phyloP scores from a whole-genome alignment of 2,329 filamentous ascomycete species.

The Ambrosiella cleistominuta region DNA sequence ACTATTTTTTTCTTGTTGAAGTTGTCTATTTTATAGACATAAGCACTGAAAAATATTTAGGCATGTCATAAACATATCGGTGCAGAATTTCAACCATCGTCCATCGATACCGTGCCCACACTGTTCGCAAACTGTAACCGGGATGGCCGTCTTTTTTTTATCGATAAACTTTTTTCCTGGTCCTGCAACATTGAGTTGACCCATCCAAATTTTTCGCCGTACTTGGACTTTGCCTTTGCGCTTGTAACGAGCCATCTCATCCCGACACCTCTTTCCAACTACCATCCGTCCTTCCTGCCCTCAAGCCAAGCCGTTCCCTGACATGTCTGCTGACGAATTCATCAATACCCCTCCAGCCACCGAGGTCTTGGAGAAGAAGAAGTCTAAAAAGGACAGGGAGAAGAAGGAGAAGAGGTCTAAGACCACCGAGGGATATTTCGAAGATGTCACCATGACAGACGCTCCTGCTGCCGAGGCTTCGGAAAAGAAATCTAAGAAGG shows the following conservation, averaged over 20 bases:
- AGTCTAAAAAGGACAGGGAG: conserved; percentile 14
- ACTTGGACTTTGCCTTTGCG: background rate
- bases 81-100: background rate
- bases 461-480: conserved; percentile 13
- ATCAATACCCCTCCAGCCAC: conserved; percentile 12
- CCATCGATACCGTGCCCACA: background rate
- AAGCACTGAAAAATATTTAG: background rate
- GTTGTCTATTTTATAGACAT: background rate
- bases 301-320: background rate
- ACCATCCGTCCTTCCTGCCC: background rate
- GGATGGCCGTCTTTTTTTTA: background rate
- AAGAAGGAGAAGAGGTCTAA: conserved; percentile 16
- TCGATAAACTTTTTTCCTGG: background rate
- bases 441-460: conserved; percentile 10
- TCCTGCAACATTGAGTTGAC: background rate
- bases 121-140: background rate
- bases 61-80: background rate
- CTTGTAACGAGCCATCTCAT: background rate
- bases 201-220: background rate
- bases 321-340: conserved; percentile 9
- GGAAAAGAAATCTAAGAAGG: conserved; percentile 21
- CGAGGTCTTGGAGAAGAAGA: conserved; percentile 17
- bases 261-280: background rate
- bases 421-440: conserved; percentile 4
- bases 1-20: background rate